A percentile compares a stretch with the other conserved stretches of the same genome.
Conservation (phyloP, 306 rosid species). For the Senna siamea region DNA sequence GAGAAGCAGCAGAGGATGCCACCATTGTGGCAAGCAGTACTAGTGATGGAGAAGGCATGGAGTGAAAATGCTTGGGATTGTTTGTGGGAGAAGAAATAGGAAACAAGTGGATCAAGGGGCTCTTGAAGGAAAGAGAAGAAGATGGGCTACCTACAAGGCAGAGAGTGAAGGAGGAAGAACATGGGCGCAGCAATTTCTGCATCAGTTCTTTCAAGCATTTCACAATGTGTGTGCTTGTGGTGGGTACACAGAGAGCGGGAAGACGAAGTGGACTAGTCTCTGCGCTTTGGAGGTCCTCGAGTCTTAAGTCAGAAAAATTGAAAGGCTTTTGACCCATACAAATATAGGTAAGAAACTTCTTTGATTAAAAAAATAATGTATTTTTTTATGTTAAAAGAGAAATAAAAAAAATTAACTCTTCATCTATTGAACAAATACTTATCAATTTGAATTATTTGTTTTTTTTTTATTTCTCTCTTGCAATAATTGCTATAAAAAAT, state of each 20-base stretch:
- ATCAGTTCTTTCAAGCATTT: conserved; percentile 61
- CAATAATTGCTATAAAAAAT: too few relatives aligned
- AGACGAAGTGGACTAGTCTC: not conserved
- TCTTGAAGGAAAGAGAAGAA: conserved; percentile 1
- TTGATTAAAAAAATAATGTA: too few relatives aligned
- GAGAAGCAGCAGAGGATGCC: not conserved
- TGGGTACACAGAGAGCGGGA: not conserved
- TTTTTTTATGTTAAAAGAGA: too few relatives aligned
- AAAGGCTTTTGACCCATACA: too few relatives aligned
- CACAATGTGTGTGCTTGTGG: not conserved
- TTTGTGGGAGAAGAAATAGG: conserved; percentile 32
- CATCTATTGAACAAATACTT: too few relatives aligned
- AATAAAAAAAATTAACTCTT: too few relatives aligned
- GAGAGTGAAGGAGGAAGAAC: conserved; percentile 45
- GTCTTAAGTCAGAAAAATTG: too few relatives aligned
- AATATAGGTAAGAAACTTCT: too few relatives aligned
- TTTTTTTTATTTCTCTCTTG: too few relatives aligned
- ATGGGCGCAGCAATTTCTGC: conserved; percentile 65
- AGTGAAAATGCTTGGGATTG: not conserved
- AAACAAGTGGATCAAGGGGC: not conserved
- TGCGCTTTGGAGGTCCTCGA: too few relatives aligned
- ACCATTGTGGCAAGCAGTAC: not conserved
- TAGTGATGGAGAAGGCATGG: not conserved
- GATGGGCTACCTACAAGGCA: conserved; percentile 41
- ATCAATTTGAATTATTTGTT: too few relatives aligned